Conservation (phyloP, 257 asterid species). For the Rehmannia glutinosa region DNA sequence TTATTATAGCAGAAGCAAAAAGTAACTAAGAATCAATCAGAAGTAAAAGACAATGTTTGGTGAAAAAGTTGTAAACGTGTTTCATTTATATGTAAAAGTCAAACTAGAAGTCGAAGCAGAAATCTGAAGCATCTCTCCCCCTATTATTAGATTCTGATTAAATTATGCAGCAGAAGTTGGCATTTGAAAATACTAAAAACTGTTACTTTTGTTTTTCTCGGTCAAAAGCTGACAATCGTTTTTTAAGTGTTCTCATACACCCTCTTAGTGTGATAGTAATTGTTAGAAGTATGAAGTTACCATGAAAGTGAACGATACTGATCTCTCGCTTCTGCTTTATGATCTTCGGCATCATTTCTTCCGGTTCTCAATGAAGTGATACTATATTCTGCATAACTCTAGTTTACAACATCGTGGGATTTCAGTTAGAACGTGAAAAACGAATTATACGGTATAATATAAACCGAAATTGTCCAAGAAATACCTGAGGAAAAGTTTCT, state of each 20-base stretch:
- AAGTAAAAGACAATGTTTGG: too few relatives aligned
- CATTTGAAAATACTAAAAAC: background rate
- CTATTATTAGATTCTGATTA: too few relatives aligned
- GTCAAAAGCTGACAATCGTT: background rate
- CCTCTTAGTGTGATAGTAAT: too few relatives aligned
- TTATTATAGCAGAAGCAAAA: too few relatives aligned
- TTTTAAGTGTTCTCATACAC: too few relatives aligned
- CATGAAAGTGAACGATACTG: slow-evolving; percentile 27
- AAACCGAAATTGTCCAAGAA: background rate
- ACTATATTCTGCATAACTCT: slow-evolving; percentile 37
- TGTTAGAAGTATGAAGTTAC: slow-evolving; percentile 1
- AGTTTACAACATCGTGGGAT: slow-evolving; percentile 8
- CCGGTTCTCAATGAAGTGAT: slow-evolving; percentile 22
- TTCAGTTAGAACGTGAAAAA: slow-evolving; percentile 1
- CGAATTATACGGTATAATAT: background rate
- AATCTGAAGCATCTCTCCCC: too few relatives aligned
- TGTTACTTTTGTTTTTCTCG: background rate
- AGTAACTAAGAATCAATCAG: too few relatives aligned
- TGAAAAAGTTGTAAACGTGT: too few relatives aligned
- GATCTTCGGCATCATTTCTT: slow-evolving; percentile 18
- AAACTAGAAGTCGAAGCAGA: too few relatives aligned
- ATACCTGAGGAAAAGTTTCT: slow-evolving; percentile 48
- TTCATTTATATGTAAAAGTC: too few relatives aligned
- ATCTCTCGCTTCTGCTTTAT: slow-evolving; percentile 26
- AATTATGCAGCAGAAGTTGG: too few relatives aligned